phyloP scores from a whole-genome alignment of 2,329 filamentous ascomycete species.

The Sporothrix brunneoviolacea region DNA sequence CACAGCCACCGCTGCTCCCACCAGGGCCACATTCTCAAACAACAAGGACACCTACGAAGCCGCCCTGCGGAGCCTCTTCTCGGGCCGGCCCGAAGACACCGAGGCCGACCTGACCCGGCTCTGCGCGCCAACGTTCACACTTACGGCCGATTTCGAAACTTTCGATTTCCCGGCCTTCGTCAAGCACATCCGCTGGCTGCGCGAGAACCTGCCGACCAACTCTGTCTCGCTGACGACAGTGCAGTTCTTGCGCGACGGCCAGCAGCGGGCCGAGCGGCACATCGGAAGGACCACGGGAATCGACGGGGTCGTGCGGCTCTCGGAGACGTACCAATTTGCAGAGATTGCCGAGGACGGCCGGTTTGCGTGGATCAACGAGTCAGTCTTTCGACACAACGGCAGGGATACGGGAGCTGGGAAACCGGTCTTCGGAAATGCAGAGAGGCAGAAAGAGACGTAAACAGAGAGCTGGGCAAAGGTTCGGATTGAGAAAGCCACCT shows the following conservation, averaged over 20 bases:
- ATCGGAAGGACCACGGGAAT: neutral
- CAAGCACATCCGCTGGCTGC: conserved; percentile 13
- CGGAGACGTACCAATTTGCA: conserved; percentile 15
- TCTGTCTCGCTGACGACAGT: neutral
- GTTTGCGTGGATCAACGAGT: conserved; percentile 10
- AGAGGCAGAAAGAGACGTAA: no score
- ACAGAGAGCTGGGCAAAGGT: no score
- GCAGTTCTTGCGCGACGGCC: conserved; percentile 10
- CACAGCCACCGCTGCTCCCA: no score
- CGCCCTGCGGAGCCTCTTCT: conserved; percentile 10
- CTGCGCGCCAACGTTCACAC: conserved; percentile 5
- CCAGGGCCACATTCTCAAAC: conserved; percentile 10
- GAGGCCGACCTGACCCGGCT: conserved; percentile 9
- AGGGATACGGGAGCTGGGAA: no score
- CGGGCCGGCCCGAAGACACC: conserved; percentile 12
- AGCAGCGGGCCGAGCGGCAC: conserved; percentile 12
- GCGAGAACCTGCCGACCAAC: conserved; percentile 6
- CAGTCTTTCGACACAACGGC: neutral
- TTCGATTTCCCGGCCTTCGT: conserved; percentile 11
- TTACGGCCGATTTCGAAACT: neutral
- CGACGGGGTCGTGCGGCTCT: conserved; percentile 1
- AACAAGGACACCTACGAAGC: conserved; percentile 13
- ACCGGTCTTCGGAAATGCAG: neutral
- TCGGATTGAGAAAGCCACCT: no score
- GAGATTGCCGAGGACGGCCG: conserved; percentile 13